Evolutionary conservation across 2,329 filamentous ascomycete species (phyloP), one percentile per base, ranked within the genome.

Genomic region (Penicillium sp.): DNA sequence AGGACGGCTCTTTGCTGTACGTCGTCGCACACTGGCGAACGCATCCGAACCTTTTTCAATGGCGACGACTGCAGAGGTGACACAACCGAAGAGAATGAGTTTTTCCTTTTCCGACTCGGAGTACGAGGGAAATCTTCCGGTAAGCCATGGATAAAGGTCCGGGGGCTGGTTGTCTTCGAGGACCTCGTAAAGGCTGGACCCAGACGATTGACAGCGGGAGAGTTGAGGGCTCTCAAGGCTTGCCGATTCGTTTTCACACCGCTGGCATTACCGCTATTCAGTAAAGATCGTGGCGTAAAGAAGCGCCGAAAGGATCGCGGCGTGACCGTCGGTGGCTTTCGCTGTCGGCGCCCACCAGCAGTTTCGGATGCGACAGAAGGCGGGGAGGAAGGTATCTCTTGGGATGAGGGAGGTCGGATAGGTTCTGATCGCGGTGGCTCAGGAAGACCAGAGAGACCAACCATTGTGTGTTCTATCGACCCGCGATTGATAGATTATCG

Each of bases 1-100:
- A 65, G 56, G 5, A 55, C 50, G 6, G 57, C 49, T 34, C 57
- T 57, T 13, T 64, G 45, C 43, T 66, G 60, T 41, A 57, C 54
- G 24, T 69, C 66, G 34, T 64, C 58, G 33, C 66, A 58, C 35
- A 62, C 50, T 24, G 62, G 55, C 35, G 63, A 56, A 40, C 65
- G 58, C 43, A 68, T 52, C 38, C 66, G 66, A 38, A 71, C 67
- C 52, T 70, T 70, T 45, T 70, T 70, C 47, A 76, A 60, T 27
- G 74, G 74, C 18, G 74, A 76, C 1, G 75, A 78, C 50, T 75
- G 75, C 33, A 73, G 67, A 13, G 75, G 70, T 13, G 76, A 77
- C 27, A 68, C 70, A 25, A 68, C 64, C 2, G 70, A 66, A 52
- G 67, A 67, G 58, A 76, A 71, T 1, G 67, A 73, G 12, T 75